A percentile compares a stretch with the other conserved stretches of the same genome.
These are phyloP conservation scores for Otatea glauca DNA, from an alignment of 176 grass and related monocot genomes.

Conservation along the genomic window DNA sequence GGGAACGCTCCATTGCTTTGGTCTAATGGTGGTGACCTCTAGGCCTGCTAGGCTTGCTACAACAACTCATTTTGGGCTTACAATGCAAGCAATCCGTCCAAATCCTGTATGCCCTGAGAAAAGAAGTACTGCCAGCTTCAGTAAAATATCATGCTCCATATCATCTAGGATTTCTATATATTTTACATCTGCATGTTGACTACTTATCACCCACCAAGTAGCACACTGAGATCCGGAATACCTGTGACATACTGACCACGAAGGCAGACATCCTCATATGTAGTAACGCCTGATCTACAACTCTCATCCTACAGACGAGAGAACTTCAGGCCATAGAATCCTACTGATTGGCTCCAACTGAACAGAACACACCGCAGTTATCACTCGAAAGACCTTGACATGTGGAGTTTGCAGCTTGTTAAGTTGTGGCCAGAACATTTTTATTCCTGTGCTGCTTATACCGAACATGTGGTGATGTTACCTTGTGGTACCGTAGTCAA, in stretches of 20 bases:
- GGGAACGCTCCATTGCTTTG: background rate
- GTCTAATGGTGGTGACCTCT: background rate
- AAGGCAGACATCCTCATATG: slow-evolving; percentile 27
- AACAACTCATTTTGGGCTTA: slow-evolving; percentile 3
- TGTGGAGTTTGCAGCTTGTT: background rate
- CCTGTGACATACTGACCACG: background rate
- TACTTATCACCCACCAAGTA: background rate
- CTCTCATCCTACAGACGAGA: background rate
- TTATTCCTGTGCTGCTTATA: background rate
- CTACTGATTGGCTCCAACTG: background rate
- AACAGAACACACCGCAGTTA: background rate
- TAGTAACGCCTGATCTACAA: slow-evolving; percentile 9
- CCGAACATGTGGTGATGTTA: slow-evolving; percentile 30
- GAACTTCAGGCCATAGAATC: background rate
- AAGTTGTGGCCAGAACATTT: background rate
- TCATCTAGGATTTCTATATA: background rate
- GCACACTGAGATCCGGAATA: slow-evolving; percentile 20
- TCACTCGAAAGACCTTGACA: background rate
- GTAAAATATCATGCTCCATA: background rate
- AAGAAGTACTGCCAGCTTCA: background rate
- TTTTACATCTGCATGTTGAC: background rate
- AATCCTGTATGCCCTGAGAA: background rate
- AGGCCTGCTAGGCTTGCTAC: slow-evolving; percentile 14
- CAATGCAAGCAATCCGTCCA: slow-evolving; percentile 9
- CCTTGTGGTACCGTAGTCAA: slow-evolving; percentile 4